A percentile compares a stretch with the other conserved stretches of the same genome.
Conservation (phyloP, 2,329 filamentous ascomycete genomes). For the Akanthomyces lecanii region DNA sequence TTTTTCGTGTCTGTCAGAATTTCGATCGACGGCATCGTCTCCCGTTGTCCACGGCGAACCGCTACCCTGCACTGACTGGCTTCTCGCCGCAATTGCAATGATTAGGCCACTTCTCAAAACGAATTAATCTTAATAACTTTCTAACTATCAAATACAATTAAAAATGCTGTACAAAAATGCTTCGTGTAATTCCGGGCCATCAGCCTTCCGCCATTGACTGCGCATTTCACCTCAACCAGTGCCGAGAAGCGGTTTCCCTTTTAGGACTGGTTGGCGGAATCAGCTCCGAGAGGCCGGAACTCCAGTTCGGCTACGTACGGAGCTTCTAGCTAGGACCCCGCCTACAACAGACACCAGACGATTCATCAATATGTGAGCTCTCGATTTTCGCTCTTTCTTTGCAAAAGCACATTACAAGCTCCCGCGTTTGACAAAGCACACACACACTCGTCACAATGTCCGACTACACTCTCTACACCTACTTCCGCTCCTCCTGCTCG, state of each 20-base stretch:
- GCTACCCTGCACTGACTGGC: too few relatives aligned
- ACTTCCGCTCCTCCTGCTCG: constrained; percentile 60
- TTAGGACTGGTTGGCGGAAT: constrained; percentile 7
- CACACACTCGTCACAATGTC: constrained; percentile 20
- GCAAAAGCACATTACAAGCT: background rate
- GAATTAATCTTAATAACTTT: too few relatives aligned
- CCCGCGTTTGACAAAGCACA: background rate
- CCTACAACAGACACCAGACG: background rate
- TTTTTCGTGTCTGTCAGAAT: too few relatives aligned
- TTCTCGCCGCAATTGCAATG: too few relatives aligned
- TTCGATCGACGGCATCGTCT: too few relatives aligned
- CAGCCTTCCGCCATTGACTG: background rate
- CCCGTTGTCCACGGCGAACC: too few relatives aligned
- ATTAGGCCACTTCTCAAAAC: too few relatives aligned
- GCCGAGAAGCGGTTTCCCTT: background rate
- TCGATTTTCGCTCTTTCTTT: background rate
- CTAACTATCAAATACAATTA: too few relatives aligned
- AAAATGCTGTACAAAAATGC: too few relatives aligned
- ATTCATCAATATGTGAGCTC: background rate
- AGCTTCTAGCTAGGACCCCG: background rate
- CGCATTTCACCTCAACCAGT: too few relatives aligned
- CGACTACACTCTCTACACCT: constrained; percentile 49
- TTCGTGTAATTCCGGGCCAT: background rate
- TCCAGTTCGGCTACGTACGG: constrained; percentile 3
- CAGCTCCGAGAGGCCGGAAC: constrained; percentile 6